These are phyloP conservation scores for Plasmodium billcollinsi DNA, from an alignment of 169 alveolate genomes.

Conservation along the genomic window DNA sequence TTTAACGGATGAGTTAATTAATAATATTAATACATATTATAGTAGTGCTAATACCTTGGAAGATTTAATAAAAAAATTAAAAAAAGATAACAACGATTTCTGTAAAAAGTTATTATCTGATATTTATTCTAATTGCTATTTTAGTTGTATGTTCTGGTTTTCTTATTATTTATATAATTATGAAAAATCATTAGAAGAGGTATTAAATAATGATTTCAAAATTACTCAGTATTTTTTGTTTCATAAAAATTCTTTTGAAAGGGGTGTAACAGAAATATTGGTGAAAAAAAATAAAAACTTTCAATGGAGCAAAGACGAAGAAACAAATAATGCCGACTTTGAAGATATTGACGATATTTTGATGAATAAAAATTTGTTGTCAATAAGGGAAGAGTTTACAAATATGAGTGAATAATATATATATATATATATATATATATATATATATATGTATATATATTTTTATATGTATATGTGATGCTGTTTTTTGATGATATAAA, in stretches of 20 bases:
- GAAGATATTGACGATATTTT: slow-evolving; percentile 50
- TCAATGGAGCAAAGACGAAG: slow-evolving; percentile 37
- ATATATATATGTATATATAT: no score
- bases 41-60: slow-evolving; percentile 29
- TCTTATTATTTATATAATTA: slow-evolving; percentile 51
- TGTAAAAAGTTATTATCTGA: slow-evolving; percentile 16
- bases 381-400: slow-evolving; percentile 55
- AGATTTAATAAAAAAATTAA: slow-evolving; percentile 30
- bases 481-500: no score
- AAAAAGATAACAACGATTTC: slow-evolving; percentile 37
- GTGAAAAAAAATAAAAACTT: slow-evolving; percentile 62
- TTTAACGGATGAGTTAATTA: slow-evolving; percentile 38
- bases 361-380: slow-evolving; percentile 30
- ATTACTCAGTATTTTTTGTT: slow-evolving; percentile 47
- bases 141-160: slow-evolving; percentile 51
- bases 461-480: no score
- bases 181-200: slow-evolving; percentile 52
- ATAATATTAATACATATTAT: slow-evolving; percentile 44
- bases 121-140: slow-evolving; percentile 36
- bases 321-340: neutral
- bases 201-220: slow-evolving; percentile 62
- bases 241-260: slow-evolving; percentile 61
- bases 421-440: no score
- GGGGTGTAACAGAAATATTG: slow-evolving; percentile 65
- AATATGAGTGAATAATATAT: neutral